Conservation (phyloP, 306 rosid species). For the Cotoneaster glaucophyllus region DNA sequence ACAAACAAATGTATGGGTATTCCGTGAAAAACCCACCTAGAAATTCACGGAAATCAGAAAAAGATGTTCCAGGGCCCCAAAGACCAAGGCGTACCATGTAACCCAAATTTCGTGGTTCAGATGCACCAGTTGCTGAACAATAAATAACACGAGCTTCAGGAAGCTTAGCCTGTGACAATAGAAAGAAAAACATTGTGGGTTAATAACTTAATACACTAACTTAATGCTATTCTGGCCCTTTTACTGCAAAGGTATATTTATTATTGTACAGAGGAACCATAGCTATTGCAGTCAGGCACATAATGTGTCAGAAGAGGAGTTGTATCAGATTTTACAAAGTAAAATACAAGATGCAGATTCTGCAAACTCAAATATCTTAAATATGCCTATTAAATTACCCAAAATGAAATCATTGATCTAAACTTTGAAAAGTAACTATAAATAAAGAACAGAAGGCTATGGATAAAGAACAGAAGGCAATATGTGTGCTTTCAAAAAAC, state of each 20-base stretch:
- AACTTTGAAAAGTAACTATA: neutral
- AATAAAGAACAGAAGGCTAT: neutral
- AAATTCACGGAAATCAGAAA: slow-evolving; percentile 80
- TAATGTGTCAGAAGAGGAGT: neutral
- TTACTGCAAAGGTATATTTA: neutral
- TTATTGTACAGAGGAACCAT: neutral
- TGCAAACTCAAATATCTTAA: neutral
- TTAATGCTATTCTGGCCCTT: neutral
- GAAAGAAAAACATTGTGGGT: slow-evolving; percentile 7
- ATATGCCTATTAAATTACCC: neutral
- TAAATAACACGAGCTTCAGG: slow-evolving; percentile 86
- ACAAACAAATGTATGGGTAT: neutral
- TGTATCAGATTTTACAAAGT: neutral
- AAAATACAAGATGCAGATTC: neutral
- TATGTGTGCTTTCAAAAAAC: neutral
- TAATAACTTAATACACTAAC: neutral
- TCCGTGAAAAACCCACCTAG: slow-evolving; percentile 42
- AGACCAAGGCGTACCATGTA: slow-evolving; percentile 99
- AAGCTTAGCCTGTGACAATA: slow-evolving; percentile 63
- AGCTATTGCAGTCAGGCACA: neutral
- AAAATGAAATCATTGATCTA: neutral
- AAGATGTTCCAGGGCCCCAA: slow-evolving; percentile 94
- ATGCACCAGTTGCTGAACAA: slow-evolving; percentile 99
- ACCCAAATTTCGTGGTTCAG: slow-evolving; percentile 98
- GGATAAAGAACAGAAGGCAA: neutral